Conservation (phyloP, 306 rosid genomes). For the Aeschynomene evenia region DNA sequence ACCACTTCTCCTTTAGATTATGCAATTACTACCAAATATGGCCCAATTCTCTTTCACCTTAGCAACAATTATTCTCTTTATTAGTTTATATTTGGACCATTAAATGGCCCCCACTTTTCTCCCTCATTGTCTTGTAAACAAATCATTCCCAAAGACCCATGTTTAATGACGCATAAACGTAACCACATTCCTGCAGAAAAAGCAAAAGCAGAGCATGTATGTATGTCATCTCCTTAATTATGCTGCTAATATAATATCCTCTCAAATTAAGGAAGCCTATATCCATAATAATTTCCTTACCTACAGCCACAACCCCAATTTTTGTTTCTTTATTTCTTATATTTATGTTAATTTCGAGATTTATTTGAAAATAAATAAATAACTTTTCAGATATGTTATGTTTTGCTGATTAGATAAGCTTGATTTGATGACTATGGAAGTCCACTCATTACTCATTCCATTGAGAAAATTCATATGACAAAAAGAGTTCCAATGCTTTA, state of each 20-base stretch:
- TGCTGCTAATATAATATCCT: neutral
- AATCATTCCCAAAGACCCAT: conserved; percentile 72
- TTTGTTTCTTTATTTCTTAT: neutral
- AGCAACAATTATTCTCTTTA: conserved; percentile 45
- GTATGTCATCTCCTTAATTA: conserved; percentile 22
- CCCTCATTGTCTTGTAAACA: conserved; percentile 52
- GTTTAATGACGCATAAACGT: conserved; percentile 41
- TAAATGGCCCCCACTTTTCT: conserved; percentile 34
- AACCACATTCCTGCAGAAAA: conserved; percentile 45
- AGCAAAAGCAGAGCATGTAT: conserved; percentile 42
- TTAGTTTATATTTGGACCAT: conserved; percentile 50
- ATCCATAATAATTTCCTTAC: neutral
- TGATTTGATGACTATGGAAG: conserved; percentile 46
- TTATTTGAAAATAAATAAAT: neutral
- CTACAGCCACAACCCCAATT: neutral
- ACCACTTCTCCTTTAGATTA: conserved; percentile 51
- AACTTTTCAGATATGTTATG: neutral
- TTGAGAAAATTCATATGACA: conserved; percentile 8
- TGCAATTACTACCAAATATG: conserved; percentile 47
- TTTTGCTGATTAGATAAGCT: conserved; percentile 45
- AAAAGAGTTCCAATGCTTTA: conserved; percentile 7
- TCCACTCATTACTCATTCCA: conserved; percentile 40
- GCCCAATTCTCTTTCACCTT: conserved; percentile 48
- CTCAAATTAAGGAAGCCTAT: neutral
- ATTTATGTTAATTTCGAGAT: no score